Percentiles rank a stretch among this genome's conserved stretches.
Evolutionary conservation across 1,284 basidiomycete genomes (phyloP).

Genomic region (Meripilus lineatus): DNA sequence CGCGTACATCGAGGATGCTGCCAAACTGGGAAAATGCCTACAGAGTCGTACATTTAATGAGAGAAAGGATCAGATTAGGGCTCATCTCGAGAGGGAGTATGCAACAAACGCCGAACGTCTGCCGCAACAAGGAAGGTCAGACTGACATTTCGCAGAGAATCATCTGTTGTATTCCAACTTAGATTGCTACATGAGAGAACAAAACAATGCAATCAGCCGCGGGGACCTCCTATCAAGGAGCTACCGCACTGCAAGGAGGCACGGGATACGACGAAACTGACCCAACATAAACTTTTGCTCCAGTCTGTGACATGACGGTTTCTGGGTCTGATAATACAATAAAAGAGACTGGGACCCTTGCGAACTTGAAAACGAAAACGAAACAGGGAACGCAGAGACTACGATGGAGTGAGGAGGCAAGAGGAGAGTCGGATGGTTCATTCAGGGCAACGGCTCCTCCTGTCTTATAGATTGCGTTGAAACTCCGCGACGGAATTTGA

Average conservation of each 20-base stretch:
- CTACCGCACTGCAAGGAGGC: conserved; percentile 11
- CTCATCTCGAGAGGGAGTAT: conserved; percentile 23
- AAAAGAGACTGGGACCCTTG: conserved; percentile 34
- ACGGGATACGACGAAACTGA: conserved; percentile 42
- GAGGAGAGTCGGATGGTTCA: conserved; percentile 22
- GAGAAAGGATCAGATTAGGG: conserved; percentile 20
- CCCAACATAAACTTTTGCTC: conserved; percentile 83
- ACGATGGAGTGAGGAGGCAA: conserved; percentile 22
- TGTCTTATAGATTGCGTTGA: conserved; percentile 44
- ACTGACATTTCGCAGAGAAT: conserved; percentile 81
- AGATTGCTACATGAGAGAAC: conserved; percentile 62
- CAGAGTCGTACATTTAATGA: conserved; percentile 11
- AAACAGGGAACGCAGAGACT: conserved; percentile 22
- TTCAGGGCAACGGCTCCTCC: conserved; percentile 17
- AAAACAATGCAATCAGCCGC: conserved; percentile 28
- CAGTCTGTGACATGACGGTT: conserved; percentile 59
- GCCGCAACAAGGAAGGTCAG: conserved; percentile 35
- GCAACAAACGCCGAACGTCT: conserved; percentile 27
- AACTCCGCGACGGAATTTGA: conserved; percentile 23
- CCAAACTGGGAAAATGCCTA: conserved; percentile 73
- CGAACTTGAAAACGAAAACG: conserved; percentile 42
- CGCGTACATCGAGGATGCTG: conserved; percentile 73
- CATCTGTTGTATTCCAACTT: conserved; percentile 94
- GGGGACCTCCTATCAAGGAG: conserved; percentile 14
- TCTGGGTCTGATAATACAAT: conserved; percentile 46